Evolutionary conservation across 2,329 filamentous ascomycete species (phyloP).

Genomic region (Fusarium sp.): DNA sequence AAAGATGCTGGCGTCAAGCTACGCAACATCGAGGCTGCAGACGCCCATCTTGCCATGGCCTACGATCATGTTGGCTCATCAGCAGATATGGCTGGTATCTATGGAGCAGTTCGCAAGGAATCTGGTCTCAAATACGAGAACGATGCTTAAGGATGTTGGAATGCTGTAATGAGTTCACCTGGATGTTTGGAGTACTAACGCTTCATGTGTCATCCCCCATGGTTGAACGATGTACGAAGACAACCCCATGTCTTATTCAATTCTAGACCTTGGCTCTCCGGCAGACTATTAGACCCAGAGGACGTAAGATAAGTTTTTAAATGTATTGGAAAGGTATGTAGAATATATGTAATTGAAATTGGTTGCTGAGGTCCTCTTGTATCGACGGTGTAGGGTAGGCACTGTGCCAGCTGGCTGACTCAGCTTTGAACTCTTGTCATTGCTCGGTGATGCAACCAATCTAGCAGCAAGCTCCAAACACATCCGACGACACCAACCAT

Average conservation of each 20-base stretch:
- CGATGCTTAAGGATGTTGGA: slow-evolving; percentile 6
- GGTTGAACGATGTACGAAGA: no score
- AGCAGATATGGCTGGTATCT: slow-evolving; percentile 86
- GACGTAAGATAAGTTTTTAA: no score
- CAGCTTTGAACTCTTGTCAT: slow-evolving; percentile 25
- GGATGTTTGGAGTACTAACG: no score
- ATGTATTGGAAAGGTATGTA: not conserved
- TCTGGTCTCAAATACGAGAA: slow-evolving; percentile 82
- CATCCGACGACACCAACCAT: slow-evolving; percentile 25
- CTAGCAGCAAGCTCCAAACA: slow-evolving; percentile 37
- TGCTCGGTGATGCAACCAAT: slow-evolving; percentile 43
- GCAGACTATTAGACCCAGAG: no score
- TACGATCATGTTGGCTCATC: slow-evolving; percentile 75
- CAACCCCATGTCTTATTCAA: no score
- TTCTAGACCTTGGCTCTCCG: no score
- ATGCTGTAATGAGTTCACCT: no score
- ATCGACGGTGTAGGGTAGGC: slow-evolving; percentile 17
- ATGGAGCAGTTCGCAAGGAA: slow-evolving; percentile 82
- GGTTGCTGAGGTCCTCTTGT: not conserved
- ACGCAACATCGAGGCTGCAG: slow-evolving; percentile 73
- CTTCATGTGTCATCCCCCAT: no score
- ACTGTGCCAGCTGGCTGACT: slow-evolving; percentile 19
- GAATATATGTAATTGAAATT: not conserved
- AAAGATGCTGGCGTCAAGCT: slow-evolving; percentile 71
- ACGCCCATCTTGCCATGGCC: slow-evolving; percentile 76